A percentile compares a stretch with the other conserved stretches of the same genome.
phyloP scores from a whole-genome alignment of 257 asterid species.

The Plantago ovata region DNA sequence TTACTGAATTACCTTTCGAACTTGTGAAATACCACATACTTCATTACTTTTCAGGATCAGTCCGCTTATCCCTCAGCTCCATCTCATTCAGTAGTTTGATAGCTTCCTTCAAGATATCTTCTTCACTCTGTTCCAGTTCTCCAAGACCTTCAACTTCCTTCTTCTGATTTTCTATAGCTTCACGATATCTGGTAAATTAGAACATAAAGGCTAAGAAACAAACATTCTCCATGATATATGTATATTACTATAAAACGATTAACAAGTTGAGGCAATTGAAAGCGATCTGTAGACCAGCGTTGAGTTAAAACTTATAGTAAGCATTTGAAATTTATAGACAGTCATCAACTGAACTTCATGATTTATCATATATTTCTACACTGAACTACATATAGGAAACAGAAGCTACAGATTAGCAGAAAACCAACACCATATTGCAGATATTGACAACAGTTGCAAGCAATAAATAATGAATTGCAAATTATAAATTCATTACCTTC shows the following conservation, averaged over 20 bases:
- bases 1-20: background rate
- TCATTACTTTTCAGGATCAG: background rate
- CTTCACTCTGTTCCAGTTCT: background rate
- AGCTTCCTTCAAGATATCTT: background rate
- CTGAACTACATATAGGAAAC: too few species aligned
- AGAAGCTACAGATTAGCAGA: background rate
- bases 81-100: background rate
- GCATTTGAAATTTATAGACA: too few species aligned
- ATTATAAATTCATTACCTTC: background rate
- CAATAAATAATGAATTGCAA: background rate
- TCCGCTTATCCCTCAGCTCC: background rate
- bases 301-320: too few species aligned
- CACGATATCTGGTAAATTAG: background rate
- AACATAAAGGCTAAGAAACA: background rate
- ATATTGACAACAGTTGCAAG: background rate
- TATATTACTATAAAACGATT: too few species aligned
- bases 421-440: background rate
- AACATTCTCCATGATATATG: too few species aligned
- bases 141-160: background rate
- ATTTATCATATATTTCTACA: too few species aligned
- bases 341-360: too few species aligned
- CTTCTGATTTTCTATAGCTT: background rate
- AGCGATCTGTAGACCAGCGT: too few species aligned
- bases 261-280: too few species aligned
- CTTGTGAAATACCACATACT: background rate